These are phyloP conservation scores for Phlebopus sp. DNA, from an alignment of 1,284 basidiomycete species.

Conservation along the genomic window DNA sequence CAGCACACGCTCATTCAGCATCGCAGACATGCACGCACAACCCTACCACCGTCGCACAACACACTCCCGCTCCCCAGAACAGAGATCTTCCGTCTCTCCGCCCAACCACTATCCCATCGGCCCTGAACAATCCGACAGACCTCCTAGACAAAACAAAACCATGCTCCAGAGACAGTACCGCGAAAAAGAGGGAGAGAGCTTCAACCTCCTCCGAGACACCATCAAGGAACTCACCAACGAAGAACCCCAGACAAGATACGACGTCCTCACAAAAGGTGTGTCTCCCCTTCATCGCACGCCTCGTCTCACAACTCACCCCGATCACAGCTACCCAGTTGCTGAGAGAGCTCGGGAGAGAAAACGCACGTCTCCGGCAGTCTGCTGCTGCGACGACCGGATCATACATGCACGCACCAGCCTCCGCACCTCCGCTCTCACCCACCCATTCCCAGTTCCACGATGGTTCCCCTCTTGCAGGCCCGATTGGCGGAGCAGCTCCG, in stretches of 20 bases:
- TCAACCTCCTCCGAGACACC: slow-evolving; percentile 16
- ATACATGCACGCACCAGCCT: no score
- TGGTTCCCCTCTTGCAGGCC: no score
- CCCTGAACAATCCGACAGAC: neutral
- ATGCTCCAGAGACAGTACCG: slow-evolving; percentile 19
- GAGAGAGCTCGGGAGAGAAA: neutral
- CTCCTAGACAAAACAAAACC: slow-evolving; percentile 13
- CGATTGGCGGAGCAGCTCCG: no score
- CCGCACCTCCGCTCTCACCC: no score
- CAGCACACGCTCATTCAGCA: no score
- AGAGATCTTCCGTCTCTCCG: no score
- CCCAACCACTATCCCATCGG: neutral
- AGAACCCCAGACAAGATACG: slow-evolving; percentile 16
- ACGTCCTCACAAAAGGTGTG: slow-evolving; percentile 18
- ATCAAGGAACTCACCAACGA: slow-evolving; percentile 17
- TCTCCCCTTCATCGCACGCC: neutral
- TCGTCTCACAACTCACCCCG: neutral
- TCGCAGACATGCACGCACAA: no score
- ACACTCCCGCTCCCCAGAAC: no score
- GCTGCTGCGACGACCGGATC: neutral
- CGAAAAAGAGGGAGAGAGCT: slow-evolving; percentile 20
- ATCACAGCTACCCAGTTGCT: slow-evolving; percentile 14
- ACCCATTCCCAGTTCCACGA: no score
- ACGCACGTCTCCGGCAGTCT: neutral
- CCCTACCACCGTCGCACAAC: neutral